These are phyloP conservation scores for Eucalyptus polyanthemos DNA, from an alignment of 345 rosid genomes.

Conservation along the genomic window DNA sequence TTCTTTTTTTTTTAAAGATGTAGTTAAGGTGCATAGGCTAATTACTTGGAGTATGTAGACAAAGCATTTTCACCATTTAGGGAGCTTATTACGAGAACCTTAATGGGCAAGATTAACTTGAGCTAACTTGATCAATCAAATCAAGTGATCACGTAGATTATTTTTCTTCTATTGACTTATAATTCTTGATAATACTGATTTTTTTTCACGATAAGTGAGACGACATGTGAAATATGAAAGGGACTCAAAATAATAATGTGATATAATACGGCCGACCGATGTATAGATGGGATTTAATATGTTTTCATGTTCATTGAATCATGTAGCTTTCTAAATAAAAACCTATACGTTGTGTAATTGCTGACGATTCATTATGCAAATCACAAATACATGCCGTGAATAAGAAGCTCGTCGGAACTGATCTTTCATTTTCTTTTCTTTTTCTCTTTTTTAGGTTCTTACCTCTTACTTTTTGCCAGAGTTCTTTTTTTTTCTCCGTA, in stretches of 20 bases:
- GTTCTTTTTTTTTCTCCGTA: not conserved
- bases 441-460: not conserved
- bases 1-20: too few species aligned
- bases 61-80: not conserved
- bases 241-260: not conserved
- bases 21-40: not conserved
- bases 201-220: not conserved
- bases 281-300: not conserved
- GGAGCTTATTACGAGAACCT: not conserved
- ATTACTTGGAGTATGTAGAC: not conserved
- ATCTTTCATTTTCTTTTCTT: not conserved
- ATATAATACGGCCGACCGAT: fast-evolving
- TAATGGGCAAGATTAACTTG: not conserved
- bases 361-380: not conserved
- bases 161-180: not conserved
- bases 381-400: not conserved
- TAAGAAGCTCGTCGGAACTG: not conserved
- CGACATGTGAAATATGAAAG: not conserved
- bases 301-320: not conserved
- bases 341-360: not conserved
- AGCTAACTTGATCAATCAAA: not conserved
- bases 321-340: not conserved
- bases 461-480: not conserved
- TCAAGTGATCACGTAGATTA: not conserved
- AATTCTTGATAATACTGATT: not conserved